Conservation (phyloP, 352 stramenopile genomes). For the Pythium volutum region DNA sequence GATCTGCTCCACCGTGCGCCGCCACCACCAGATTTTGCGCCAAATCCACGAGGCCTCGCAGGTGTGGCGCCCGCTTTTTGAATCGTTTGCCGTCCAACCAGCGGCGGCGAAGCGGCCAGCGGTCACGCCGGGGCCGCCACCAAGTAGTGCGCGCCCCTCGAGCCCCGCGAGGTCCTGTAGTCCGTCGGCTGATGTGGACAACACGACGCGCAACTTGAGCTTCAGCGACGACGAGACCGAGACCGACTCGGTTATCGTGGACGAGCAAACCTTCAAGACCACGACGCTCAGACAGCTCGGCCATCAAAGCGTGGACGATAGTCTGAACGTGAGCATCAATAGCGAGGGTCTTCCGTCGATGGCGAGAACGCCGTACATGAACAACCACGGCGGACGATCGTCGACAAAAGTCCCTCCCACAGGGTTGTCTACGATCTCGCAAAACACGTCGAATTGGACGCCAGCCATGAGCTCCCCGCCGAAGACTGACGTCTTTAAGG, state of each 20-base stretch:
- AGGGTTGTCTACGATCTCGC: constrained; percentile 41
- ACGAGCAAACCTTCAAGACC: constrained; percentile 69
- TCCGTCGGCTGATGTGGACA: constrained; percentile 8
- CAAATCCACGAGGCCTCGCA: constrained; percentile 73
- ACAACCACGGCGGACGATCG: constrained; percentile 32
- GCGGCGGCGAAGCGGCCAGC: constrained; percentile 29
- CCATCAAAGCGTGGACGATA: constrained; percentile 43
- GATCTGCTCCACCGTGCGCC: constrained; percentile 62
- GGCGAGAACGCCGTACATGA: constrained; percentile 63
- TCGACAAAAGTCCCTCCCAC: constrained; percentile 26
- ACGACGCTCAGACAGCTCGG: constrained; percentile 51
- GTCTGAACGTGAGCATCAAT: constrained; percentile 52
- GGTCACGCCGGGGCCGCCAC: constrained; percentile 41
- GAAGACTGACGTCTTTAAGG: constrained; percentile 46
- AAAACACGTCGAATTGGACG: constrained; percentile 48
- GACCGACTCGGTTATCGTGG: constrained; percentile 41
- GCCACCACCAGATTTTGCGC: constrained; percentile 72
- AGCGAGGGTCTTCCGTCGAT: constrained; percentile 64
- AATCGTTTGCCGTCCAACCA: constrained; percentile 56
- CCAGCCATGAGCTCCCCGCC: constrained; percentile 52
- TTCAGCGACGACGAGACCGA: constrained; percentile 31
- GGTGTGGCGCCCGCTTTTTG: constrained; percentile 77
- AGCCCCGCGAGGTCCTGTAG: constrained; percentile 8
- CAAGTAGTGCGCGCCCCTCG: constrained; percentile 19
- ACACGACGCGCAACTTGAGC: constrained; percentile 23